Conservation (phyloP, 306 rosid genomes). For the Abrus pulchellus region DNA sequence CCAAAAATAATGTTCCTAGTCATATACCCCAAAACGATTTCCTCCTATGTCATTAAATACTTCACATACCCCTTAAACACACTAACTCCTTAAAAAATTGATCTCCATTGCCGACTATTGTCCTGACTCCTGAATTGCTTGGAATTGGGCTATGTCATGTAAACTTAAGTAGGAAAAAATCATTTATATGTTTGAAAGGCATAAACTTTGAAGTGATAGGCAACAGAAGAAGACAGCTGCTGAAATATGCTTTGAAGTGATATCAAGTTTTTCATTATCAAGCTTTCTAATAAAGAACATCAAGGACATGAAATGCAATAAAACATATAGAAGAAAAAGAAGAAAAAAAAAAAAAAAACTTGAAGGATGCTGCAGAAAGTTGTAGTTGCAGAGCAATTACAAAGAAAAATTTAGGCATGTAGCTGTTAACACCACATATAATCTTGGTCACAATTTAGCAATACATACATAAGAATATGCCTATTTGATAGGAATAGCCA, state of each 20-base stretch:
- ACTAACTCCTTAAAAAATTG: background rate
- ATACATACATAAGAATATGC: background rate
- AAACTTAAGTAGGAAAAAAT: constrained; percentile 4
- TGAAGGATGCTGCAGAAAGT: constrained; percentile 1
- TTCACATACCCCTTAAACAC: background rate
- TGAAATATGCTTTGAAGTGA: background rate
- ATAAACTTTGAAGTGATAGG: background rate
- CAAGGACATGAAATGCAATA: background rate
- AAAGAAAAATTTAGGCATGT: background rate
- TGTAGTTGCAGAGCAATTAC: background rate
- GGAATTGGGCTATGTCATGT: background rate
- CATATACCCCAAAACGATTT: background rate
- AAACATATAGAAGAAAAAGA: background rate
- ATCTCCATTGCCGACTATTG: background rate
- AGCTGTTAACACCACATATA: background rate
- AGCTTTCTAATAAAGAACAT: background rate
- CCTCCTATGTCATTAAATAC: background rate
- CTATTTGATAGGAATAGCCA: constrained; percentile 11
- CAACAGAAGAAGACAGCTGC: background rate
- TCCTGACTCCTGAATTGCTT: background rate
- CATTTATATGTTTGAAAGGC: background rate
- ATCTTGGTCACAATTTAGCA: background rate
- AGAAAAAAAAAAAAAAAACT: background rate
- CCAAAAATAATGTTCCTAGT: background rate
- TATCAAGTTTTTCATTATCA: background rate